phyloP scores from a whole-genome alignment of 768 basidiomycete genomes.

The Chiua virens region DNA sequence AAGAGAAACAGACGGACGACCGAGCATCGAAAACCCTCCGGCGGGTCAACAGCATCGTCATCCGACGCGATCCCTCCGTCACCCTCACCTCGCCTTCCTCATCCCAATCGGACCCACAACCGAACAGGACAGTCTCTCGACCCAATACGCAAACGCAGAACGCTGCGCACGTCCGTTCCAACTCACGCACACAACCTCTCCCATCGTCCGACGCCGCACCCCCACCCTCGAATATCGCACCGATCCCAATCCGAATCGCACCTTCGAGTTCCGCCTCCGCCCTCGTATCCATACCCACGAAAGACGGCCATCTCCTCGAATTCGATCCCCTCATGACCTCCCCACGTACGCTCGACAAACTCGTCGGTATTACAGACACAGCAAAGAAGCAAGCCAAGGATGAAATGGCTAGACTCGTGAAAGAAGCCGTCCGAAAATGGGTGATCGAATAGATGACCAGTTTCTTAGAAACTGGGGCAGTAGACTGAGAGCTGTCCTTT shows the following conservation, averaged over 20 bases:
- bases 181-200: slow-evolving; percentile 48
- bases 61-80: slow-evolving; percentile 56
- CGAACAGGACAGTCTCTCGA: slow-evolving; percentile 13
- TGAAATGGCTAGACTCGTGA: slow-evolving; percentile 72
- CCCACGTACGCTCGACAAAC: slow-evolving; percentile 67
- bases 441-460: slow-evolving; percentile 41
- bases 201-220: slow-evolving; percentile 1
- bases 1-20: slow-evolving; percentile 16
- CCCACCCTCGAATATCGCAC: no score
- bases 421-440: slow-evolving; percentile 78
- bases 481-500: no score
- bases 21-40: slow-evolving; percentile 13
- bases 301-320: slow-evolving; percentile 78
- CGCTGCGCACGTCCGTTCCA: slow-evolving; percentile 42
- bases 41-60: slow-evolving; percentile 61
- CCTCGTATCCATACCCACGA: slow-evolving; percentile 74
- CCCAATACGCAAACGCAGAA: background rate
- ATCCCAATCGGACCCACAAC: slow-evolving; percentile 20
- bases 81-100: slow-evolving; percentile 36
- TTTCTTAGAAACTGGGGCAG: no score
- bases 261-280: slow-evolving; percentile 43
- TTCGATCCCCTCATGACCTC: slow-evolving; percentile 82
- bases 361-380: slow-evolving; percentile 77
- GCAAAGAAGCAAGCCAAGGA: slow-evolving; percentile 81
- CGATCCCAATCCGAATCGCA: background rate